A percentile compares a stretch with the other conserved stretches of the same genome.
phyloP scores from a whole-genome alignment of 164 flowering plant genomes.

The Amborella trichopoda region DNA sequence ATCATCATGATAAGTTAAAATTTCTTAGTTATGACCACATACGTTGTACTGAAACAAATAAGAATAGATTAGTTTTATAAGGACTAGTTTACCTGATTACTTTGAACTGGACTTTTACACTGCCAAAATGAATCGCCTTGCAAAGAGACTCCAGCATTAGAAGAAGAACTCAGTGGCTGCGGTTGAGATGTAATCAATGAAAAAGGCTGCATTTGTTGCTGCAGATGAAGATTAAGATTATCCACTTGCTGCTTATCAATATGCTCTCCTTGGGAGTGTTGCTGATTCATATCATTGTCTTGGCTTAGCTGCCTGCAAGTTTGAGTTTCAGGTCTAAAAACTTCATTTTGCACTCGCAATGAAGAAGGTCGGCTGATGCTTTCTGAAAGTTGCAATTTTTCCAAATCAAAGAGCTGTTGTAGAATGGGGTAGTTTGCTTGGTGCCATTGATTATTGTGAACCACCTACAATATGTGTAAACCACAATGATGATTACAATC shows the following conservation, averaged over 20 bases:
- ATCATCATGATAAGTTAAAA: too few species aligned
- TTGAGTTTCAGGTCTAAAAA: conserved; percentile 10
- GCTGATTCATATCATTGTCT: conserved; percentile 13
- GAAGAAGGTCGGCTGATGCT: conserved; percentile 12
- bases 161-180: conserved; percentile 22
- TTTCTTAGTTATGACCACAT: too few species aligned
- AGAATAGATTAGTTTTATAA: too few species aligned
- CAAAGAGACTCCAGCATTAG: conserved; percentile 19
- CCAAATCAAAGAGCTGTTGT: conserved; percentile 54
- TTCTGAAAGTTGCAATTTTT: conserved; percentile 41
- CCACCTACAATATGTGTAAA: conserved; percentile 17
- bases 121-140: conserved; percentile 52
- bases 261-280: conserved; percentile 11
- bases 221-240: conserved; percentile 15
- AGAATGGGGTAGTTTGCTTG: conserved; percentile 24
- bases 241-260: conserved; percentile 17
- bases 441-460: conserved; percentile 9
- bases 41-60: too few species aligned
- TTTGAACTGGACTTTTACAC: conserved; percentile 32
- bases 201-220: conserved; percentile 21
- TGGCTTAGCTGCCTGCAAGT: conserved; percentile 10
- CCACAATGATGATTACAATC: too few species aligned
- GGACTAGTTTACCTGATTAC: conserved; percentile 61
- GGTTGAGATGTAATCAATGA: conserved; percentile 29
- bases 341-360: conserved; percentile 15